Evolutionary conservation across 495 filamentous ascomycete species (phyloP), one percentile per base, ranked within the genome.

Genomic region (Trichoderma asperelloides): DNA sequence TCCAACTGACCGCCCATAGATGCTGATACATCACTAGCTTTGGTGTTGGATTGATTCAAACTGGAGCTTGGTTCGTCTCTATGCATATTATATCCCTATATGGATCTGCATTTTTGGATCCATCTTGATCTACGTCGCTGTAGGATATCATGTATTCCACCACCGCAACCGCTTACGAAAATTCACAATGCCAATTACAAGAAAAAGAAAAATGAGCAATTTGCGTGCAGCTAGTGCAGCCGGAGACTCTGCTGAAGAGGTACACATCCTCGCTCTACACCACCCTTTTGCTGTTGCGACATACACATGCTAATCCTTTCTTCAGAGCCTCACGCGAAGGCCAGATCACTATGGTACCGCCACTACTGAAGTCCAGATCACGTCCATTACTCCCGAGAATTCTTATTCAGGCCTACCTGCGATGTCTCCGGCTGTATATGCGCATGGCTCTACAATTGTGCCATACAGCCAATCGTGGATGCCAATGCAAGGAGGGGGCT

Each of bases 31-130:
- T 12, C 39, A 28, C 51, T 51, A 84, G 84, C 79, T 96, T 47
- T 96, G 92, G 92, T 96, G 92, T 76, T 96, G 92, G 92, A 84
- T 96, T 62, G 80, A 82, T 49, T 77, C 79, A 39, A 71, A 82
- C 60, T 93, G 86, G 84, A 89, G 89, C 70, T 79, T 83, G 65
- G 80, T 95, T 16, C 88, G 92, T 28, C 88, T 96, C 51, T 89
- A 86, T 49, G 79, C 84, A 64, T 92, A 94, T 76, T 96, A 96
- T 74, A 84, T 86, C 3, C 91, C 91, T 7, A 88, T 94, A n/a
- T 96, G 92, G 92, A 72, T 89, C n/a, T 84, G 89, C 66, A 88
- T 94, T 68, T 69, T 83, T 27, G 68, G 89, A 30, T 91, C 91
- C 3, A 77, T 89, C 16, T 71, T 81, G 43, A 92, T 96, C 64